Evolutionary conservation across 2,329 filamentous ascomycete species (phyloP).

Genomic region (Triangularia setosa): DNA sequence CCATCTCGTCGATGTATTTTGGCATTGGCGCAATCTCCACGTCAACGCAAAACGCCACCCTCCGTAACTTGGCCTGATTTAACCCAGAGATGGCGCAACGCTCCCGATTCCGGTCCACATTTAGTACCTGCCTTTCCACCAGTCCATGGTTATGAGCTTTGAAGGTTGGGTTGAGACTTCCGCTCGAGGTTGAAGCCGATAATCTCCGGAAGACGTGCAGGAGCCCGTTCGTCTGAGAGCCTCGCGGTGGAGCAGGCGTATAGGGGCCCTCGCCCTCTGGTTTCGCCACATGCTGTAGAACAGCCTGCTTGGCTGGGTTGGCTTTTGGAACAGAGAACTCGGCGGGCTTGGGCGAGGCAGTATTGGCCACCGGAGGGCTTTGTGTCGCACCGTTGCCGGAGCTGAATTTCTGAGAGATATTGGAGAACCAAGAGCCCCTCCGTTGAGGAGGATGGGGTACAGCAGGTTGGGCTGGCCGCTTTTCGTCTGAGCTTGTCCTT

Average conservation of each 20-base stretch:
- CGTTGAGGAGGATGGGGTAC: conserved; percentile 40
- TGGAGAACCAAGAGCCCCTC: conserved; percentile 88
- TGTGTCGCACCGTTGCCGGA: conserved; percentile 43
- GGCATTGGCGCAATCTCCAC: conserved; percentile 92
- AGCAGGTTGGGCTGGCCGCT: conserved; percentile 27
- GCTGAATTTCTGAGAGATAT: conserved; percentile 88
- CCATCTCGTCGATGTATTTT: conserved; percentile 63
- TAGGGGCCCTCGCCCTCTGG: conserved; percentile 62
- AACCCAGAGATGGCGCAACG: conserved; percentile 77
- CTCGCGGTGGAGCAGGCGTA: conserved; percentile 69
- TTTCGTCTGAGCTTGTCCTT: conserved; percentile 34
- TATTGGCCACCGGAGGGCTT: conserved; percentile 34
- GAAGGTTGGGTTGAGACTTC: conserved; percentile 43
- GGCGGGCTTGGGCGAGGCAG: conserved; percentile 35
- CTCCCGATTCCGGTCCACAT: conserved; percentile 75
- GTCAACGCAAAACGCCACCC: conserved; percentile 94
- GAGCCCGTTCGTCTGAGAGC: conserved; percentile 61
- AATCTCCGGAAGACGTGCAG: conserved; percentile 78
- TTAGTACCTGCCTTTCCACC: conserved; percentile 77
- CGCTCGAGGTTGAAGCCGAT: conserved; percentile 56
- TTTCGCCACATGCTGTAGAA: conserved; percentile 54
- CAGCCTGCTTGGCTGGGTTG: conserved; percentile 52
- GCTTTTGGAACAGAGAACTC: conserved; percentile 48
- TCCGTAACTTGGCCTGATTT: conserved; percentile 72
- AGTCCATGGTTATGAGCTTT: conserved; percentile 60